Percentiles rank a stretch among this genome's conserved stretches.
Evolutionary conservation across 2,329 filamentous ascomycete genomes (phyloP).

Genomic region (Aspergillus sp.): DNA sequence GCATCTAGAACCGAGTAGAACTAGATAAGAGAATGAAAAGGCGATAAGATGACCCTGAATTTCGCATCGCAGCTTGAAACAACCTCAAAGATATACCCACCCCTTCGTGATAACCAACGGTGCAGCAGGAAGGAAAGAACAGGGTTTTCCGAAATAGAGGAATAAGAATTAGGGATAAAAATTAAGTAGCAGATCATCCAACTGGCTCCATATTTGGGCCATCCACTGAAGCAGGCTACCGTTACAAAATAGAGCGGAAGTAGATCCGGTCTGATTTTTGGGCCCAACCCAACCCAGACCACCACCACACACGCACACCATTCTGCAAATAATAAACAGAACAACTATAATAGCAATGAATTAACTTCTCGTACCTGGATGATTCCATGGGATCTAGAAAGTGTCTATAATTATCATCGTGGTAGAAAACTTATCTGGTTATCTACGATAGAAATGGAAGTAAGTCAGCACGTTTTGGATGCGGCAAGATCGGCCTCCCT

Average conservation of each 20-base stretch:
- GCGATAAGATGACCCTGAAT: not conserved
- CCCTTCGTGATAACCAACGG: not conserved
- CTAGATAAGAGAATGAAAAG: too few species aligned
- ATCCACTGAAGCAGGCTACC: not conserved
- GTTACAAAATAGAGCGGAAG: not conserved
- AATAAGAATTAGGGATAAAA: not conserved
- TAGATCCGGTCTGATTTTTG: slow-evolving; percentile 2
- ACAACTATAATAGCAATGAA: not conserved
- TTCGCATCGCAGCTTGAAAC: not conserved
- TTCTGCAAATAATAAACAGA: not conserved
- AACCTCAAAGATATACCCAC: not conserved
- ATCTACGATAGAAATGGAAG: too few species aligned
- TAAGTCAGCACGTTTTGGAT: not conserved
- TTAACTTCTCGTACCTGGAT: not conserved
- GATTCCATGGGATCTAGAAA: not conserved
- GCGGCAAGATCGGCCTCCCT: not conserved
- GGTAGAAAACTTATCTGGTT: not conserved
- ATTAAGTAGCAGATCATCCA: not conserved
- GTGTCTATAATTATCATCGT: not conserved
- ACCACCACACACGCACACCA: not conserved
- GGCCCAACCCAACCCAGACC: not conserved
- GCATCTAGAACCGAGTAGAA: not conserved
- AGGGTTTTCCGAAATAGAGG: too few species aligned
- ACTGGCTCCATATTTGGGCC: not conserved
- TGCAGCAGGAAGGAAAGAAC: not conserved